phyloP scores from a whole-genome alignment of 441 rosid species.

The Melastoma candidum region DNA sequence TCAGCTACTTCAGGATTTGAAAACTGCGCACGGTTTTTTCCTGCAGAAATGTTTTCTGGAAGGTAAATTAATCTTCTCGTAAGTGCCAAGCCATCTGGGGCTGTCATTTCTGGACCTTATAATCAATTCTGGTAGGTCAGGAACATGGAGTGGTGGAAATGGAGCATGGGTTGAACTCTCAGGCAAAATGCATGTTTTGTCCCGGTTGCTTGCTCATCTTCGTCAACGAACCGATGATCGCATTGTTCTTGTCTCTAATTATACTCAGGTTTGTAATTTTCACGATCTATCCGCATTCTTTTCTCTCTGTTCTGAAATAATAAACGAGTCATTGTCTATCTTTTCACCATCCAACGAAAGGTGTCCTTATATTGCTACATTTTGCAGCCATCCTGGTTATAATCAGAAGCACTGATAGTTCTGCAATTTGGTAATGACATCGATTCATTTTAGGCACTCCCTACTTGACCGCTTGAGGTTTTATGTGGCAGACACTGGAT shows the following conservation, averaged over 20 bases:
- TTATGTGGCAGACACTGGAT: conserved; percentile 76
- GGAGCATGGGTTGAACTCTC: conserved; percentile 98
- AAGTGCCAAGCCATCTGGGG: conserved; percentile 5
- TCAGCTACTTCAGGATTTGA: conserved; percentile 87
- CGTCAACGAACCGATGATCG: conserved; percentile 80
- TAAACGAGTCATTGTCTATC: too few relatives aligned
- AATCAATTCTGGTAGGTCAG: conserved; percentile 47
- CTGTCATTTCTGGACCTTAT: conserved; percentile 7
- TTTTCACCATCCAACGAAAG: too few relatives aligned
- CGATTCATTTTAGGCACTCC: background rate
- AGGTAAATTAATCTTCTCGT: conserved; percentile 30
- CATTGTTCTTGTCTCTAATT: conserved; percentile 95
- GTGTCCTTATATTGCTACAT: too few relatives aligned
- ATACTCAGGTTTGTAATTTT: conserved; percentile 59
- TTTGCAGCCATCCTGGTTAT: too few relatives aligned
- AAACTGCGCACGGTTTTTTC: conserved; percentile 77
- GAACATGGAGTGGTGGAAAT: conserved; percentile 89
- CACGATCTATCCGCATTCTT: background rate
- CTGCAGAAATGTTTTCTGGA: conserved; percentile 92
- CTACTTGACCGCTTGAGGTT: background rate
- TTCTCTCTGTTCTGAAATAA: too few relatives aligned
- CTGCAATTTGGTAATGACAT: background rate
- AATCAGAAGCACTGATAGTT: too few relatives aligned
- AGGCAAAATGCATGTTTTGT: conserved; percentile 96
- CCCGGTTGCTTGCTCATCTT: conserved; percentile 78